A percentile compares a stretch with the other conserved stretches of the same genome.
phyloP scores from a whole-genome alignment of 257 asterid species.

The Ocimum tenuiflorum region DNA sequence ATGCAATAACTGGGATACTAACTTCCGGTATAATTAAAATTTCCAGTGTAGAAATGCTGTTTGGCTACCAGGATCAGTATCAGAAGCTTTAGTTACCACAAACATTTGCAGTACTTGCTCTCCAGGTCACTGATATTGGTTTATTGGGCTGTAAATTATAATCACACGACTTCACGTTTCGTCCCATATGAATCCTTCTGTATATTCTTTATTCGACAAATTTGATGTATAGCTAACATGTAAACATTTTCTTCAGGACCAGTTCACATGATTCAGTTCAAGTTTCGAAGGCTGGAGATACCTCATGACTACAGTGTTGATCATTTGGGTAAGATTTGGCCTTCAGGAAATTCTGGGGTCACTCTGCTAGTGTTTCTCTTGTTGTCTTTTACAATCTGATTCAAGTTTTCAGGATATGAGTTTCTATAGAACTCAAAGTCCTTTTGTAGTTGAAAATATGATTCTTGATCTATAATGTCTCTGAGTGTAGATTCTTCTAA shows the following conservation, averaged over 20 bases:
- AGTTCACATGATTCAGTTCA: constrained; percentile 72
- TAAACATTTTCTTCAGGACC: constrained; percentile 51
- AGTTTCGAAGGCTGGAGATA: constrained; percentile 87
- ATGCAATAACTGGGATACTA: constrained; percentile 5
- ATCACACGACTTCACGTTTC: not conserved
- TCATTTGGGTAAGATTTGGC: constrained; percentile 63
- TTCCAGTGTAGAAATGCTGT: constrained; percentile 84
- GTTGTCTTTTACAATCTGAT: not conserved
- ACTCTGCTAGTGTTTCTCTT: not conserved
- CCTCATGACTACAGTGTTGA: constrained; percentile 73
- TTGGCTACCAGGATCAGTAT: constrained; percentile 92
- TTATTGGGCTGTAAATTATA: not conserved
- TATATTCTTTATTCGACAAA: constrained; percentile 9
- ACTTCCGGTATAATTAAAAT: constrained; percentile 13
- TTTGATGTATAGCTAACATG: constrained; percentile 17
- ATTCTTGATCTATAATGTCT: constrained; percentile 1
- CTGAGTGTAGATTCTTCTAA: constrained; percentile 1
- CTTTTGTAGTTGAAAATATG: not conserved
- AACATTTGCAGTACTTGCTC: constrained; percentile 61
- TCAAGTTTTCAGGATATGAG: constrained; percentile 9
- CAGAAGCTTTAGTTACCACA: constrained; percentile 71
- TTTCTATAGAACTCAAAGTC: not conserved
- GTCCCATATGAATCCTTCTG: not conserved
- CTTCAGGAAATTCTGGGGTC: constrained; percentile 6
- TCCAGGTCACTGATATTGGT: constrained; percentile 54